Conservation (phyloP, 306 rosid genomes). For the Cyclanthera cordifolia region DNA sequence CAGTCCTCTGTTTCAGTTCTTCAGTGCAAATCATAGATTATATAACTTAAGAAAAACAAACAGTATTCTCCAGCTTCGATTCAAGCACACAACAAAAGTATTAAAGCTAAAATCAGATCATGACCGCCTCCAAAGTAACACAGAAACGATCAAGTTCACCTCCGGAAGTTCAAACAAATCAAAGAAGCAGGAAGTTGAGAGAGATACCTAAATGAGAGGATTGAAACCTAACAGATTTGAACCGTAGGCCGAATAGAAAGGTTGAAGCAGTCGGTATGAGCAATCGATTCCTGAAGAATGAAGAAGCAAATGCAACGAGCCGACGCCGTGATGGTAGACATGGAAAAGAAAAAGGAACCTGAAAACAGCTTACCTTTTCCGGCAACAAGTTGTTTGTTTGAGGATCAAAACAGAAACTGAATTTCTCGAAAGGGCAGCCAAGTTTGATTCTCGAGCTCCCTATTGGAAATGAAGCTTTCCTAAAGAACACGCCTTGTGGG, state of each 20-base stretch:
- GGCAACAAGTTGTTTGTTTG: constrained; percentile 13
- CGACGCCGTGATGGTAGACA: neutral
- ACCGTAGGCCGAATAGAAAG: neutral
- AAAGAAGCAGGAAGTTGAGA: neutral
- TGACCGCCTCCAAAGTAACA: neutral
- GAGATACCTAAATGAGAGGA: constrained; percentile 4
- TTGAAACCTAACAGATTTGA: neutral
- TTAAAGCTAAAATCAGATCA: neutral
- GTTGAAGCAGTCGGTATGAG: neutral
- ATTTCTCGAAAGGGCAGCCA: constrained; percentile 15
- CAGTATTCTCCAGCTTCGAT: neutral
- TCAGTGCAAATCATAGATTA: neutral
- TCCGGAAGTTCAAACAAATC: neutral
- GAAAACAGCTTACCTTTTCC: neutral
- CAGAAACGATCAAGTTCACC: neutral
- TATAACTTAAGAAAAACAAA: neutral
- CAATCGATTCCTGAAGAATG: neutral
- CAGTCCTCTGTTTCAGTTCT: constrained; percentile 1
- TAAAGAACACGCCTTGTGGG: constrained; percentile 43
- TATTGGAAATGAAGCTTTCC: constrained; percentile 12
- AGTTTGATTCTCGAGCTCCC: constrained; percentile 15
- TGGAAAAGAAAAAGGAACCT: neutral
- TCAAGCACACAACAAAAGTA: constrained; percentile 11
- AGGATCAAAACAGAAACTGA: neutral
- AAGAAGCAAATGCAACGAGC: neutral